Base-by-base conservation (phyloP, 177 flowering plant genomes). In the Vitis hybrid region DNA sequence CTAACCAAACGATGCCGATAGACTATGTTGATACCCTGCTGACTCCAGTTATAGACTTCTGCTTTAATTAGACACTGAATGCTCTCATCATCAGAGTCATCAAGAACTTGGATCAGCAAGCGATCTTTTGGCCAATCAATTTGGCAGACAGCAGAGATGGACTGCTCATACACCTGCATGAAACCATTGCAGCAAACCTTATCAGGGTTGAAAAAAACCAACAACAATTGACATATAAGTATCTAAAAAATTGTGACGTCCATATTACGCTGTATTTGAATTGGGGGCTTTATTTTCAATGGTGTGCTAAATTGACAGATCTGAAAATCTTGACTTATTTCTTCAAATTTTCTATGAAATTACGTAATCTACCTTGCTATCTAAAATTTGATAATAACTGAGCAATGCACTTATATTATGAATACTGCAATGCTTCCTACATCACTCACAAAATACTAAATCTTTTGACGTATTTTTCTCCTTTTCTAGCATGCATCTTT, bases 111-210 rank as follows among this genome's bases (percentile, higher is more conserved):
- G 74, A 89, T 85, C 58, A 89, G 72, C 51, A 89, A 67, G 45
- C 70, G 78, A 18, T 83, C 86, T 76, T 77, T 86, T 3, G 94
- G 94, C 94, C 94, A 89, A 72, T 88, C 91, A 26, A 88, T 67
- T 55, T 83, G 86, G 78, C 94, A 89, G 14, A 86, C 90, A 2
- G 94, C 94, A 58, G 87, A 81, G 51, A 89, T 89, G 29, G 91
- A 88, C 66, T 89, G 94, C 81, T 88, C 88, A 75, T 88, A 89
- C 12, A 89, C 94, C 94, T 89, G 79, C 52, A 65, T 51, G 39
- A 72, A 10, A 9, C 29, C 56, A 72, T 57, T n/a, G 22, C 12
- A 70, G 15, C 53, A 67, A 66, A 71, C 31, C 56, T 57, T 16
- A 62, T 64, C 63, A 67, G 66, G 59, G 66, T 33, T 60, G 45